Conservation (phyloP, 2,329 filamentous ascomycete species). For the Ophiostoma australiae region DNA sequence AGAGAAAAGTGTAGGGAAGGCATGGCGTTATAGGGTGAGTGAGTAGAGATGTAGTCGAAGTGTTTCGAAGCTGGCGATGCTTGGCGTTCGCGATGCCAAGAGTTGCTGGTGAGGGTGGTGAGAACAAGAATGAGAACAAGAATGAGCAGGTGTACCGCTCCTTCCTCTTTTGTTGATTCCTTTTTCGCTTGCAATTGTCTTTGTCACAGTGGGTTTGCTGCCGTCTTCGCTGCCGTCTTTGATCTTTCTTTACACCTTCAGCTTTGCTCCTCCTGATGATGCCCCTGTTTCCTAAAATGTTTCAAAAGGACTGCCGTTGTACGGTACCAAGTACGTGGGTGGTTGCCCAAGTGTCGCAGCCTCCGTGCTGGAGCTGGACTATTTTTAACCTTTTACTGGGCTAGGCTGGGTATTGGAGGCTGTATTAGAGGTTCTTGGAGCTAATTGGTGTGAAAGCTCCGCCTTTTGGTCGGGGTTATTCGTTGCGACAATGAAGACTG, state of each 20-base stretch:
- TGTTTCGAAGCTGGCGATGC: neutral
- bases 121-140: neutral
- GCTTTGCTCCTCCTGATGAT: neutral
- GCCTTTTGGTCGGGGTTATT: neutral
- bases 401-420: neutral
- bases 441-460: neutral
- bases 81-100: neutral
- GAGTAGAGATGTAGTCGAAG: neutral
- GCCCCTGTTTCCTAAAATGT: slow-evolving; percentile 5
- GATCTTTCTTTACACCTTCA: neutral
- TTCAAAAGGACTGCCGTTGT: neutral
- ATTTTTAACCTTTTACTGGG: neutral
- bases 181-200: neutral
- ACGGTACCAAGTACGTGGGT: neutral
- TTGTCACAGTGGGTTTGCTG: neutral
- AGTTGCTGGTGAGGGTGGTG: neutral
- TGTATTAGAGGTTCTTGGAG: no score
- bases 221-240: neutral
- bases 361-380: neutral
- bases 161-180: neutral
- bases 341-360: neutral
- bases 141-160: neutral
- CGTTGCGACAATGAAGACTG: neutral
- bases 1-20: slow-evolving; percentile 37
- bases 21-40: slow-evolving; percentile 28